A percentile compares a stretch with the other conserved stretches of the same genome.
Evolutionary conservation across 163 green algal genomes (phyloP).

Genomic region (Coccomyxa subellipsoidea): DNA sequence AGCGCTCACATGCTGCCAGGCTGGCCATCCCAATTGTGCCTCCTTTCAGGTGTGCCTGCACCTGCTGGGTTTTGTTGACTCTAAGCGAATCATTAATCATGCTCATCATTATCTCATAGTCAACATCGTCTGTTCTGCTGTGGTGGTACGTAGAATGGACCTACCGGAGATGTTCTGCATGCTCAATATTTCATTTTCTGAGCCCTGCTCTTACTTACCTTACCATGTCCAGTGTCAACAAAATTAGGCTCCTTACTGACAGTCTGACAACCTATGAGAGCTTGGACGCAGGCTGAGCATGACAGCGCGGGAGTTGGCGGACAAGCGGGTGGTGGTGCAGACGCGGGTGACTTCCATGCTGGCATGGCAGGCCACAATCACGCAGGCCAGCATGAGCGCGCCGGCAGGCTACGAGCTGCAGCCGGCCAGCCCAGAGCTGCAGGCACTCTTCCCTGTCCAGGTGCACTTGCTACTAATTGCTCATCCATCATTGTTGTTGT

Average conservation of each 20-base stretch:
- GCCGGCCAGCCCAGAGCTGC: not conserved
- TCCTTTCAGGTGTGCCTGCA: slow-evolving; percentile 21
- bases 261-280: too few species aligned
- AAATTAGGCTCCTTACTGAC: too few species aligned
- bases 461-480: too few species aligned
- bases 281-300: slow-evolving; percentile 23
- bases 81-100: not conserved
- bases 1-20: slow-evolving; percentile 16
- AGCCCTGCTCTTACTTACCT: too few species aligned
- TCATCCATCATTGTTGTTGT: too few species aligned
- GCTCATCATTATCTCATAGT: too few species aligned
- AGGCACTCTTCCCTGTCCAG: not conserved
- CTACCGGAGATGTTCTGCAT: too few species aligned
- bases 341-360: slow-evolving; percentile 10
- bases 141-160: too few species aligned
- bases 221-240: too few species aligned
- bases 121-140: too few species aligned
- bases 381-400: not conserved
- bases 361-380: slow-evolving; percentile 9
- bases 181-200: too few species aligned
- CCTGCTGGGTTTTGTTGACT: not conserved
- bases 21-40: slow-evolving; percentile 14
- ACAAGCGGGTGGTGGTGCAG: slow-evolving; percentile 19
- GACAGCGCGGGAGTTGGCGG: slow-evolving; percentile 14
- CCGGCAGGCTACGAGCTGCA: slow-evolving; percentile 23